Evolutionary conservation across 2,329 filamentous ascomycete genomes (phyloP).

Genomic region (Penicillium italicum): DNA sequence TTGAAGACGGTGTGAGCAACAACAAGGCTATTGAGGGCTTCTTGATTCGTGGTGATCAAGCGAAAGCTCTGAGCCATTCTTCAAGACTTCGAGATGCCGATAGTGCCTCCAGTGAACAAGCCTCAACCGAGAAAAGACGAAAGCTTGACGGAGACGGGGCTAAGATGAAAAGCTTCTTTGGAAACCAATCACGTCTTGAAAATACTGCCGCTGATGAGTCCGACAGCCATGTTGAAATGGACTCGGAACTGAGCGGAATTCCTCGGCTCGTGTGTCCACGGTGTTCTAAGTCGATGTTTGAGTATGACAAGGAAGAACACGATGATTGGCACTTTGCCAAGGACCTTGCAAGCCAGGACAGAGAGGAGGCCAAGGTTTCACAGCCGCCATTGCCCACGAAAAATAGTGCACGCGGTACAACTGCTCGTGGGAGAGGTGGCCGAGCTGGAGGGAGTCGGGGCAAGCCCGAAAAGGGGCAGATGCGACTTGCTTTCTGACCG

Average conservation of each 20-base stretch:
- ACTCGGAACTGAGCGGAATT: neutral
- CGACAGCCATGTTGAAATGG: neutral
- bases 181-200: conserved; percentile 32
- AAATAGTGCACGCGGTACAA: conserved; percentile 15
- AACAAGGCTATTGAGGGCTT: conserved; percentile 86
- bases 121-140: conserved; percentile 42
- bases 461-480: conserved; percentile 38
- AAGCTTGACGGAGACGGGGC: conserved; percentile 49
- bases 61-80: conserved; percentile 44
- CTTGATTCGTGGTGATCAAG: conserved; percentile 64
- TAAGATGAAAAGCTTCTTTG: conserved; percentile 59
- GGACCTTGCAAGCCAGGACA: conserved; percentile 69
- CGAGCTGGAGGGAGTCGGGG: conserved; percentile 25
- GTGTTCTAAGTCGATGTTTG: conserved; percentile 61
- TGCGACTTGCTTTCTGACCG: conserved; percentile 33
- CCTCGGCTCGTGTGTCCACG: conserved; percentile 55
- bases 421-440: conserved; percentile 23
- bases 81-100: conserved; percentile 17
- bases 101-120: conserved; percentile 9
- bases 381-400: conserved; percentile 14
- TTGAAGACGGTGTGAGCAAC: conserved; percentile 79
- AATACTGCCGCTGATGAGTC: neutral
- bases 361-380: conserved; percentile 29
- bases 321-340: conserved; percentile 93
- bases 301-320: conserved; percentile 66